Evolutionary conservation across 768 basidiomycete genomes (phyloP).

Genomic region (Russula sp.): DNA sequence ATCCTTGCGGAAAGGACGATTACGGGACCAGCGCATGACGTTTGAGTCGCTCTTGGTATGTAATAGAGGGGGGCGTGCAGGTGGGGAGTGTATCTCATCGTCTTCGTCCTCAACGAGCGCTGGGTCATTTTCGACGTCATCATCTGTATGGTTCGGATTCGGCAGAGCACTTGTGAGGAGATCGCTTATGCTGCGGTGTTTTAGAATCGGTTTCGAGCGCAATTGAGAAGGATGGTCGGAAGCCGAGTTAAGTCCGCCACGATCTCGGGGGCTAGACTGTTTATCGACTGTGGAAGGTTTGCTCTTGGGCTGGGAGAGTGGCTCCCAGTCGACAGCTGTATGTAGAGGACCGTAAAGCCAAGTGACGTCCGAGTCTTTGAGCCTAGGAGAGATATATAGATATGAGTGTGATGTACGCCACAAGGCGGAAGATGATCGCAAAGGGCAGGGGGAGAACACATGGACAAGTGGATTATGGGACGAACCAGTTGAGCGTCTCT

Average conservation of each 20-base stretch:
- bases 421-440: neutral
- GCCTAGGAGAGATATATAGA: constrained; percentile 47
- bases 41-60: constrained; percentile 91
- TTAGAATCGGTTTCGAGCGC: constrained; percentile 83
- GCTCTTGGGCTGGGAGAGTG: constrained; percentile 51
- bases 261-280: constrained; percentile 41
- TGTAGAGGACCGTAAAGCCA: constrained; percentile 98
- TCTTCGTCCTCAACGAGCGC: constrained; percentile 10
- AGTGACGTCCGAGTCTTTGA: constrained; percentile 98
- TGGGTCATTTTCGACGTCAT: constrained; percentile 29
- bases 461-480: constrained; percentile 5
- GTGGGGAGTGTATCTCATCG: constrained; percentile 4
- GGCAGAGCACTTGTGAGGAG: constrained; percentile 74
- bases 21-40: constrained; percentile 47
- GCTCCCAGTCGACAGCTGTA: constrained; percentile 82
- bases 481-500: constrained; percentile 97
- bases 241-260: constrained; percentile 43
- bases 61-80: constrained; percentile 50
- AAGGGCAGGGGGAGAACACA: neutral
- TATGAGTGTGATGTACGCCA: neutral
- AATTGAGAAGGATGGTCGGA: constrained; percentile 19
- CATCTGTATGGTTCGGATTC: constrained; percentile 56
- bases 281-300: constrained; percentile 36
- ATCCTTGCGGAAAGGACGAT: constrained; percentile 46
- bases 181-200: constrained; percentile 89